Evolutionary conservation across 106 monocot species (phyloP).

Genomic region (Acanthochlamys bracteata): DNA sequence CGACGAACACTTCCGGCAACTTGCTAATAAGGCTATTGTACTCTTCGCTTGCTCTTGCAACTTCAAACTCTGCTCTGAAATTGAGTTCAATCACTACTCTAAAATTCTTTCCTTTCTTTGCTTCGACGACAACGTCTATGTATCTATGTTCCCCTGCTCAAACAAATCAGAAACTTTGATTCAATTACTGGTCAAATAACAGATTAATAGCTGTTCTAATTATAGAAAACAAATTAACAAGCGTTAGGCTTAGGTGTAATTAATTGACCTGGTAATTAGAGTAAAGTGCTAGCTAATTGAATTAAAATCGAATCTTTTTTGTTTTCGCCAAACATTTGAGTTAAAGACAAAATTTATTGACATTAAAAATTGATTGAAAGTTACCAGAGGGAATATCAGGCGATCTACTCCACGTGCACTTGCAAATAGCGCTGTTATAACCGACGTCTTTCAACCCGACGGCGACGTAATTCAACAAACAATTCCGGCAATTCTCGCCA

Average conservation of each 20-base stretch:
- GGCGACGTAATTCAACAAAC: constrained; percentile 18
- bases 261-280: too few species aligned
- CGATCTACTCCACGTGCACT: constrained; percentile 62
- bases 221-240: too few species aligned
- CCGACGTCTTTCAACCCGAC: constrained; percentile 39
- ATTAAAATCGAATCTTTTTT: too few species aligned
- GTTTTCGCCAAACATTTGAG: background rate
- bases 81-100: constrained; percentile 63
- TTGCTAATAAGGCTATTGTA: constrained; percentile 47
- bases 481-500: constrained; percentile 33
- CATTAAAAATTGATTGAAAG: background rate
- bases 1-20: constrained; percentile 81
- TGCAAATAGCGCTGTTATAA: constrained; percentile 61
- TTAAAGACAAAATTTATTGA: background rate
- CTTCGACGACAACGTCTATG: constrained; percentile 45
- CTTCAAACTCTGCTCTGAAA: constrained; percentile 75
- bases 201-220: too few species aligned
- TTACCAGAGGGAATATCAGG: constrained; percentile 66
- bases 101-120: constrained; percentile 26
- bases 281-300: too few species aligned
- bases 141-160: constrained; percentile 74
- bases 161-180: background rate
- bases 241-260: too few species aligned
- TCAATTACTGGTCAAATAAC: too few species aligned
- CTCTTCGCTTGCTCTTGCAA: constrained; percentile 56